Base-by-base conservation (phyloP, 1,284 basidiomycete species). In the Austroboletus olivaceoglutinosus region DNA sequence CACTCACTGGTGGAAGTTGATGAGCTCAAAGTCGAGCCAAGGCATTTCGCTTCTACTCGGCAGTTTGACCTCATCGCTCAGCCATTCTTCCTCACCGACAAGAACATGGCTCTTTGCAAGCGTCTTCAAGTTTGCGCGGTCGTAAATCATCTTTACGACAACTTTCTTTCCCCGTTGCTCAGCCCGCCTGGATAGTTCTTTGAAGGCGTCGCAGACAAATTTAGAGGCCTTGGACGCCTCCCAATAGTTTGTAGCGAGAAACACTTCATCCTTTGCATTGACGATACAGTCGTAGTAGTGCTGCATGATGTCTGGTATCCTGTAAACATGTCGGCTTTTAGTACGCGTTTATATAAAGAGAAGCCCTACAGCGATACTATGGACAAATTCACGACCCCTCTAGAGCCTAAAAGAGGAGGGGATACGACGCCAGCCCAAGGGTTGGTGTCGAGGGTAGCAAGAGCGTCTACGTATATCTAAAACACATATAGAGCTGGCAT, bases 121-220 rank as follows among this genome's bases (percentile, higher is more conserved):
- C 65, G 83, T 82, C 62, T 78, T 76, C 55, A 78, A 70, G 42
- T 76, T 80, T 2, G 85, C 86, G 56, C 85, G 76, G 60, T 88
- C 85, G 67, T 86, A 88, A 61, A 86, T 80, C 60, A 88, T 64
- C 59, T 81, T 80, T 49, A 81, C 71, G 42, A 86, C 72, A n/a
- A 84, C 74, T 56, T 75, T 79, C 45, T 62, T 68, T 1, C 74
- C 73, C 4, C 74, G 71, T 36, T 72, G 70, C 57, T 76, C 74
- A 7, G 74, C 69, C 12, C 77, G 67, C 34, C 68, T 72, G 13
- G 80, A 82, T 13, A 88, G 71, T 52, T 84, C 80, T 18, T 71
- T 71, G 10, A 88, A 68, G 0, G 81, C 80, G 29, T 77, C 70
- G 9, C 76, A 72, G 48, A 87, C 73, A 25, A 75, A 78, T 22